These are phyloP conservation scores for Letharia columbiana DNA, from an alignment of 495 filamentous ascomycete genomes.

Conservation along the genomic window DNA sequence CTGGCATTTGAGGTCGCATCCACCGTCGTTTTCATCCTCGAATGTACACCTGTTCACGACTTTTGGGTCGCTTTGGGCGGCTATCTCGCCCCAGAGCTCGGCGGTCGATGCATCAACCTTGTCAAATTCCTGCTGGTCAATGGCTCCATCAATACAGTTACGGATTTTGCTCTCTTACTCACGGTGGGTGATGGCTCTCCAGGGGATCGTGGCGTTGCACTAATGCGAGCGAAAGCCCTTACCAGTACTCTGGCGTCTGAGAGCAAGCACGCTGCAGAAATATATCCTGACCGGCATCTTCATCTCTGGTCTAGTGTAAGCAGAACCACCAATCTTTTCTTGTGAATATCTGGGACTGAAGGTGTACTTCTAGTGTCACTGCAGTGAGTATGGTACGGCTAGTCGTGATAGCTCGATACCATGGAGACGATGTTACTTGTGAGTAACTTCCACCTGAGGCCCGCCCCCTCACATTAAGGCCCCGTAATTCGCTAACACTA, in stretches of 20 bases:
- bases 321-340: neutral
- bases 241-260: neutral
- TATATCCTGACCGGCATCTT: neutral
- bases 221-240: neutral
- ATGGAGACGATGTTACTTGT: neutral
- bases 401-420: neutral
- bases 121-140: neutral
- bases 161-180: neutral
- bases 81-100: neutral
- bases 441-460: neutral
- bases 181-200: neutral
- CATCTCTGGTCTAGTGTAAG: neutral
- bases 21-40: neutral
- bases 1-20: neutral
- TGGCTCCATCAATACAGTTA: neutral
- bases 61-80: neutral
- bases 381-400: conserved; percentile 1
- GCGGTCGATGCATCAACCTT: neutral
- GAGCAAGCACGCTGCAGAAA: neutral
- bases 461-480: neutral
- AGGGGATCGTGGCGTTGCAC: no score
- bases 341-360: neutral
- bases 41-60: neutral
- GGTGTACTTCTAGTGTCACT: neutral
- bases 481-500: neutral